phyloP scores from a whole-genome alignment of 2,329 filamentous ascomycete species.

The Rhinocladiella similis region DNA sequence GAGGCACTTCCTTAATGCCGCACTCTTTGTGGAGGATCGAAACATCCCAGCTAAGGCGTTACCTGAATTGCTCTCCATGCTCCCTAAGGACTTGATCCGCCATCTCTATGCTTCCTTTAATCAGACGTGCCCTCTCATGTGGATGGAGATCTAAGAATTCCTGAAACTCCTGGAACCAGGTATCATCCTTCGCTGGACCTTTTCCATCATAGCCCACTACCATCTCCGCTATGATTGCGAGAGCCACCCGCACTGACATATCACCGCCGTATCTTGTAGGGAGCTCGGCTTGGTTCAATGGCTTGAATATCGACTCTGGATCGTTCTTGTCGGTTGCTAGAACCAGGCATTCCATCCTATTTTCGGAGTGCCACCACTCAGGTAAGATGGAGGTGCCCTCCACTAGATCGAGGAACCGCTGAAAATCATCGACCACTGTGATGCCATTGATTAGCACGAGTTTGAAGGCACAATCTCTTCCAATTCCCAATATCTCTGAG shows the following conservation, averaged over 20 bases:
- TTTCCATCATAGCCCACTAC: slow-evolving; percentile 30
- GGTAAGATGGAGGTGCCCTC: slow-evolving; percentile 40
- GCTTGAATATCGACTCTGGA: slow-evolving; percentile 24
- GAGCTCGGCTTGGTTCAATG: slow-evolving; percentile 27
- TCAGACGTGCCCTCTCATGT: slow-evolving; percentile 31
- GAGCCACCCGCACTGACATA: slow-evolving; percentile 23
- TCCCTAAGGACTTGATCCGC: slow-evolving; percentile 22
- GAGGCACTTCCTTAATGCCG: too few species aligned
- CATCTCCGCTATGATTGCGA: slow-evolving; percentile 28
- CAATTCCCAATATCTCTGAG: background rate
- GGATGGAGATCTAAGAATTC: slow-evolving; percentile 34
- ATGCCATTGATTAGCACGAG: too few species aligned
- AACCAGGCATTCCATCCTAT: slow-evolving; percentile 27
- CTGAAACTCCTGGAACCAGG: slow-evolving; percentile 42
- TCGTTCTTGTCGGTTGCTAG: slow-evolving; percentile 25
- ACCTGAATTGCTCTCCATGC: slow-evolving; percentile 14
- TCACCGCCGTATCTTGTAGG: slow-evolving; percentile 27
- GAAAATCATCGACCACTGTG: slow-evolving; percentile 36
- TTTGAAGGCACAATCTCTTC: background rate
- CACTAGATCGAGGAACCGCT: slow-evolving; percentile 37
- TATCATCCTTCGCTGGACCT: slow-evolving; percentile 25
- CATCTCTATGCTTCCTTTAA: slow-evolving; percentile 27
- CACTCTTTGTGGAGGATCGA: background rate
- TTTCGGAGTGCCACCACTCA: slow-evolving; percentile 29
- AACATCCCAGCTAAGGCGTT: background rate